These are phyloP conservation scores for Penicillium sp. DNA, from an alignment of 2,329 filamentous ascomycete genomes.

Conservation along the genomic window DNA sequence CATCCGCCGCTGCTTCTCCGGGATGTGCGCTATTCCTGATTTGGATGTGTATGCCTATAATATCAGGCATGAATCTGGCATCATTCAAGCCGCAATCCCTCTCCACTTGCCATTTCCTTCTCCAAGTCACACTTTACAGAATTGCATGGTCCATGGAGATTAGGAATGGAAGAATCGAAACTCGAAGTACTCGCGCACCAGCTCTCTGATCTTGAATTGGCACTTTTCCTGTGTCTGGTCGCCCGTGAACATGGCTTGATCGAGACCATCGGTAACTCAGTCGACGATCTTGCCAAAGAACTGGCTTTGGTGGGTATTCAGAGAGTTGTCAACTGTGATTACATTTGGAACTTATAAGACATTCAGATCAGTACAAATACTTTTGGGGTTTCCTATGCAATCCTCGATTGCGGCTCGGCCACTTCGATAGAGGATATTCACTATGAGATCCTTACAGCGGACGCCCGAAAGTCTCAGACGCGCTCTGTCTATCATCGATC, in stretches of 20 bases:
- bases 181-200: constrained; percentile 66
- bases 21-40: constrained; percentile 12
- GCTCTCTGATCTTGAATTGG: constrained; percentile 82
- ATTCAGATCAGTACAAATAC: constrained; percentile 58
- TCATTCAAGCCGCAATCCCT: constrained; percentile 2
- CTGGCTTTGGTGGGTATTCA: constrained; percentile 59
- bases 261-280: constrained; percentile 57
- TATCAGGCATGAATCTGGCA: background rate
- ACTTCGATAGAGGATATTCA: constrained; percentile 80
- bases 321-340: background rate
- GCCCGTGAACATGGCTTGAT: constrained; percentile 84
- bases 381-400: constrained; percentile 64
- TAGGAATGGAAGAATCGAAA: constrained; percentile 54
- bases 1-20: constrained; percentile 10
- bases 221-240: constrained; percentile 72
- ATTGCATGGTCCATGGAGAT: constrained; percentile 3
- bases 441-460: constrained; percentile 56
- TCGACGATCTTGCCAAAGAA: constrained; percentile 67
- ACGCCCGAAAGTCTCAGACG: constrained; percentile 19
- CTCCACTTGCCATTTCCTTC: constrained; percentile 9
- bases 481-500: constrained; percentile 14
- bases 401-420: constrained; percentile 65
- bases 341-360: background rate
- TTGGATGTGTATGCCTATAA: background rate
- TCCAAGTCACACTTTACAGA: constrained; percentile 1